phyloP scores from a whole-genome alignment of 2,329 filamentous ascomycete species.

The Neonectria ditissima region DNA sequence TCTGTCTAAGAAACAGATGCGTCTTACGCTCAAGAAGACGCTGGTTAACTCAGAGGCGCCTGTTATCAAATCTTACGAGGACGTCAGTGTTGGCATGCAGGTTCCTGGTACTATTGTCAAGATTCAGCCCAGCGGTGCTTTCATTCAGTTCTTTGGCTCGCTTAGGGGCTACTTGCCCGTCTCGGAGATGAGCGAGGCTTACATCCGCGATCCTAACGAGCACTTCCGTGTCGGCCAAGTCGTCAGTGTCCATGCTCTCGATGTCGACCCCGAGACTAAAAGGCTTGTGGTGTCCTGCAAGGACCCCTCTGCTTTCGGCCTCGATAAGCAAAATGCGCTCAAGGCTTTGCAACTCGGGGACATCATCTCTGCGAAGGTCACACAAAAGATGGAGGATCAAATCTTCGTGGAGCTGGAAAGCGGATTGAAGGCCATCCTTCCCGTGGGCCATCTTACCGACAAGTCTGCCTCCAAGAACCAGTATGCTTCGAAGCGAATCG shows the following conservation, averaged over 20 bases:
- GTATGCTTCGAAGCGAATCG: conserved; percentile 81
- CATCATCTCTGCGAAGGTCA: conserved; percentile 81
- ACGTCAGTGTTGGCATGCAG: conserved; percentile 79
- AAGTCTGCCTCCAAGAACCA: conserved; percentile 83
- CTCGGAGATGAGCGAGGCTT: conserved; percentile 98
- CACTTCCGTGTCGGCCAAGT: conserved; percentile 94
- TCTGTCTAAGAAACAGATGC: conserved; percentile 79
- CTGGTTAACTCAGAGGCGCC: conserved; percentile 88
- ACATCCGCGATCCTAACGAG: conserved; percentile 87
- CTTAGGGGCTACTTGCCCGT: conserved; percentile 90
- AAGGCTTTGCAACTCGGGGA: conserved; percentile 79
- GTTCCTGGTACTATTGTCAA: conserved; percentile 89
- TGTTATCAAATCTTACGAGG: conserved; percentile 82
- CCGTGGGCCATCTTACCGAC: conserved; percentile 84
- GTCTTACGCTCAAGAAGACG: conserved; percentile 93
- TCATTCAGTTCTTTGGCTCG: conserved; percentile 90
- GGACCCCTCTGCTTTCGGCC: conserved; percentile 81
- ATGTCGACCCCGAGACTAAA: conserved; percentile 76
- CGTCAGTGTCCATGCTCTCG: conserved; percentile 88
- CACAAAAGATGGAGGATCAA: conserved; percentile 83
- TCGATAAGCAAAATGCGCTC: conserved; percentile 81
- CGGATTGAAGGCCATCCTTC: conserved; percentile 82
- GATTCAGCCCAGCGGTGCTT: conserved; percentile 80
- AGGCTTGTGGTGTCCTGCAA: conserved; percentile 93
- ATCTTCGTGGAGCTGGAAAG: conserved; percentile 81